Conservation (phyloP, 75 land plant genomes). For the Larix kaempferi region DNA sequence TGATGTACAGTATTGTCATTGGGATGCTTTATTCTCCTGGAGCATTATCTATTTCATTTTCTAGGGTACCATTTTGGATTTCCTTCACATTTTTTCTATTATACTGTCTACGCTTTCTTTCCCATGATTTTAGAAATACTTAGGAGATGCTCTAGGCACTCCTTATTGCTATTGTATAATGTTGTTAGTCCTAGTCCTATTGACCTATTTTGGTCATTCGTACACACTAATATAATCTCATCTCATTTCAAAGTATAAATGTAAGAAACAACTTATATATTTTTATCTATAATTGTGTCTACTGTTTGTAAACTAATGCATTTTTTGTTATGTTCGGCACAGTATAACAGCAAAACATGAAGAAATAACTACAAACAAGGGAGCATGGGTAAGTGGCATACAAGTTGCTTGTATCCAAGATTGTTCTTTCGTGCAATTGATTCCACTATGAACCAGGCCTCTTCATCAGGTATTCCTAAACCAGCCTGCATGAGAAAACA, state of each 20-base stretch:
- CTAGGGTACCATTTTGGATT: too few relatives aligned
- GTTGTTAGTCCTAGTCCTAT: too few relatives aligned
- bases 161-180: too few relatives aligned
- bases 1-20: too few relatives aligned
- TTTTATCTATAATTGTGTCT: background rate
- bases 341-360: background rate
- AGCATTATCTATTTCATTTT: too few relatives aligned
- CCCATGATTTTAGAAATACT: too few relatives aligned
- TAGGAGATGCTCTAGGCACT: too few relatives aligned
- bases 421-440: slow-evolving; percentile 85
- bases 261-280: background rate
- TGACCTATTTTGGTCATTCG: too few relatives aligned
- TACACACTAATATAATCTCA: too few relatives aligned
- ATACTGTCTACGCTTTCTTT: too few relatives aligned
- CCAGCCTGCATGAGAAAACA: slow-evolving; percentile 69
- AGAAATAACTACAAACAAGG: background rate
- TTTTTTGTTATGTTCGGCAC: background rate
- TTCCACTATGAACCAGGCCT: slow-evolving; percentile 94
- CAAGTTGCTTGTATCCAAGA: slow-evolving; percentile 84
- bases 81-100: too few relatives aligned
- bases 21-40: too few relatives aligned
- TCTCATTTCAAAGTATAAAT: background rate
- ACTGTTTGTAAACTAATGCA: background rate
- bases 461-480: slow-evolving; percentile 81
- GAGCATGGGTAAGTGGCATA: slow-evolving; percentile 26